These are phyloP conservation scores for Wilhelminamyces savonicus DNA, from an alignment of 805 yeast genomes.

Conservation along the genomic window DNA sequence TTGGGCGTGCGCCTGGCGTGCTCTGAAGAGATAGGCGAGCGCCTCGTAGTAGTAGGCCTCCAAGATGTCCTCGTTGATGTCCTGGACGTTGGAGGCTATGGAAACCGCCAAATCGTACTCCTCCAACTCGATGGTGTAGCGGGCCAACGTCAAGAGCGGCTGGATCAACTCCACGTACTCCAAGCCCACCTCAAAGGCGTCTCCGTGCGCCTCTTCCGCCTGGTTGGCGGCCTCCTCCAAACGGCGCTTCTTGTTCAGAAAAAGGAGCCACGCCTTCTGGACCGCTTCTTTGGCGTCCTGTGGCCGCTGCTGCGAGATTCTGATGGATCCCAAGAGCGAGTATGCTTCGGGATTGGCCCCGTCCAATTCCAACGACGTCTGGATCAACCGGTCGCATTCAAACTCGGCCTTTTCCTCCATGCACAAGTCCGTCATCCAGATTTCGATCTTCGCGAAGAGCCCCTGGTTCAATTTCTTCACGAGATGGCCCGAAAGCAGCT, in stretches of 20 bases:
- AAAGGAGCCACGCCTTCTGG: constrained; percentile 64
- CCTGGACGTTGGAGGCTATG: constrained; percentile 62
- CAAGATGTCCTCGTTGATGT: constrained; percentile 76
- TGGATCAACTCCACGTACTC: constrained; percentile 66
- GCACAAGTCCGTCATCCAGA: constrained; percentile 97
- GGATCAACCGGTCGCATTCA: constrained; percentile 67
- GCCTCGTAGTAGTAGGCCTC: constrained; percentile 84
- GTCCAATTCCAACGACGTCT: constrained; percentile 57
- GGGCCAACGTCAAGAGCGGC: constrained; percentile 65
- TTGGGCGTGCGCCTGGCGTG: constrained; percentile 18
- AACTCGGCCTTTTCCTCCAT: constrained; percentile 87
- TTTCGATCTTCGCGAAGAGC: constrained; percentile 78
- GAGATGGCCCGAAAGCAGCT: constrained; percentile 24
- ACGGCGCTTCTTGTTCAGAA: constrained; percentile 41
- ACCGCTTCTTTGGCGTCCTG: constrained; percentile 72
- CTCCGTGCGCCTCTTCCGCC: constrained; percentile 22
- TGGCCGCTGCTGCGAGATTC: constrained; percentile 77
- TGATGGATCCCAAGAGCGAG: constrained; percentile 76
- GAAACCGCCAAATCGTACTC: constrained; percentile 58
- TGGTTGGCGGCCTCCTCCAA: constrained; percentile 38
- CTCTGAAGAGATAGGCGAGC: constrained; percentile 52
- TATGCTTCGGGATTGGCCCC: constrained; percentile 70
- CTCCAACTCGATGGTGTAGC: constrained; percentile 73
- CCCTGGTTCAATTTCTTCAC: constrained; percentile 67
- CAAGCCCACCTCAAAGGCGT: constrained; percentile 35